Percentiles rank a stretch among this genome's conserved stretches.
phyloP scores from a whole-genome alignment of 306 rosid genomes.

The Vigna trinervia region DNA sequence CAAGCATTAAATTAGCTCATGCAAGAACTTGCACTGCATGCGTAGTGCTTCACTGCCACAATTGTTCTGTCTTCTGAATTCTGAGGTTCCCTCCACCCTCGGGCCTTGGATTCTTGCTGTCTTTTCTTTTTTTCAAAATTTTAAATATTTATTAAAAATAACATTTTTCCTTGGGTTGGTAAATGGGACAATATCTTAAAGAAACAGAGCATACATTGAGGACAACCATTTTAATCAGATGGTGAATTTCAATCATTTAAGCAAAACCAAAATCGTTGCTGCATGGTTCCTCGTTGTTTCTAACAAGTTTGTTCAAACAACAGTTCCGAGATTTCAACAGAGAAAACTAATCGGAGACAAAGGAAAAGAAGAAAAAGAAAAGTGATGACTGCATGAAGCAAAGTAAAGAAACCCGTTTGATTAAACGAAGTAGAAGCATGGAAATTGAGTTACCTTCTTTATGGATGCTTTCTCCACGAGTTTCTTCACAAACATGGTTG shows the following conservation, averaged over 20 bases:
- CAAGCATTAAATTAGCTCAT: constrained; percentile 18
- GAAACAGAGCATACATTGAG: neutral
- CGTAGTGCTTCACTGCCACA: neutral
- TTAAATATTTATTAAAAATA: neutral
- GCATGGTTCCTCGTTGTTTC: neutral
- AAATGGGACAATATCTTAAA: neutral
- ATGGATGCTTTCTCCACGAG: constrained; percentile 84
- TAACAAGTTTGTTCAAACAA: neutral
- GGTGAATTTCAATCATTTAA: neutral
- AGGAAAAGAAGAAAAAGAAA: neutral
- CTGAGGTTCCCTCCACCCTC: constrained; percentile 26
- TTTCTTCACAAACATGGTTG: constrained; percentile 77
- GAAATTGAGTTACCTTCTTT: constrained; percentile 61
- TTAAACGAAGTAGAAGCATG: neutral
- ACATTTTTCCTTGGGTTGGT: constrained; percentile 1
- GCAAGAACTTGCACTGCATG: neutral
- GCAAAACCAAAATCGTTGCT: neutral
- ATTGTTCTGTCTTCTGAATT: neutral
- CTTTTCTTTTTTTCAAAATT: too few species aligned
- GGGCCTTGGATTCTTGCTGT: neutral
- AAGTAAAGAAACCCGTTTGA: too few species aligned
- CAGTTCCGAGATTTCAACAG: neutral
- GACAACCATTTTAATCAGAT: neutral
- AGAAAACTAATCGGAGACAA: neutral
- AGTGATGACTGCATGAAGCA: neutral